phyloP scores from a whole-genome alignment of 2,329 filamentous ascomycete species.

The Ceratocystis diversiconidia region DNA sequence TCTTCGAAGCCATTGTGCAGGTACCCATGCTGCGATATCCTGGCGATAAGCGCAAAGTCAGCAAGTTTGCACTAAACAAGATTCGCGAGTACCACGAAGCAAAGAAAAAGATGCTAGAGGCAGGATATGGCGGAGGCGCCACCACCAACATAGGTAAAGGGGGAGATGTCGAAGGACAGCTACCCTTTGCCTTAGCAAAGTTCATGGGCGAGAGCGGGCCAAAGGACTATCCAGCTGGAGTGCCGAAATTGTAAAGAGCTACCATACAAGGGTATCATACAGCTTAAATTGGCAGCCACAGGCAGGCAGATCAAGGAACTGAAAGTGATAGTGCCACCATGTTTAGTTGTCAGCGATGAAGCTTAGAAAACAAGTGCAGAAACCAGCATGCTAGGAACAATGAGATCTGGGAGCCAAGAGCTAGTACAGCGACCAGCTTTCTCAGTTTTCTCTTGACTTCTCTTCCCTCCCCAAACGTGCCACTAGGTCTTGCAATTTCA shows the following conservation, averaged over 20 bases:
- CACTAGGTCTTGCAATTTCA: not conserved
- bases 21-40: slow-evolving; percentile 34
- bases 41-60: slow-evolving; percentile 29
- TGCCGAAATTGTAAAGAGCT: slow-evolving; percentile 1
- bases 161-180: not conserved
- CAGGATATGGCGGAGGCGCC: not conserved
- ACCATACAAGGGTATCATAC: not conserved
- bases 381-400: not conserved
- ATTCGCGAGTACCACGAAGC: slow-evolving; percentile 31
- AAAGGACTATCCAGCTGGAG: slow-evolving; percentile 16
- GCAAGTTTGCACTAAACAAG: slow-evolving; percentile 29
- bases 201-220: slow-evolving; percentile 16
- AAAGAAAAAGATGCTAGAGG: slow-evolving; percentile 26
- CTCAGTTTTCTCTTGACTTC: not conserved
- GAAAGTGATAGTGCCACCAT: no score
- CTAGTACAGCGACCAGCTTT: no score
- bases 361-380: not conserved
- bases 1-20: slow-evolving; percentile 35
- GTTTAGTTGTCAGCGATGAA: no score
- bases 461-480: not conserved
- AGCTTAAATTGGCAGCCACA: not conserved
- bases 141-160: not conserved
- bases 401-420: not conserved
- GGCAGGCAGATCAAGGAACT: not conserved
- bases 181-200: slow-evolving; percentile 9